A percentile compares a stretch with the other conserved stretches of the same genome.
phyloP scores from a whole-genome alignment of 2,329 filamentous ascomycete species.

The Penicillium sp. region DNA sequence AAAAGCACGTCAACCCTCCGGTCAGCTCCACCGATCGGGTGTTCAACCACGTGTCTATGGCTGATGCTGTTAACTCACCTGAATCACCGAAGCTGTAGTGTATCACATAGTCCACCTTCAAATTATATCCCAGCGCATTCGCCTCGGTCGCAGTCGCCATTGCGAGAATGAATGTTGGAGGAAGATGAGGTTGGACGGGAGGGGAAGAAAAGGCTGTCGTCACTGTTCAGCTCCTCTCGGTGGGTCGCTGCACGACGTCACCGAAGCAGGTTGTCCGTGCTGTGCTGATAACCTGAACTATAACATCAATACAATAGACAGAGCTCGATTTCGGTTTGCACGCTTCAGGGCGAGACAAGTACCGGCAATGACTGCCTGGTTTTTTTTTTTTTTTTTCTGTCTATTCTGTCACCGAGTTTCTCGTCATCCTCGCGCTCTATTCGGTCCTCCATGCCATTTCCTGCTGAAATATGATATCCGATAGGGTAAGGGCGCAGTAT shows the following conservation, averaged over 20 bases:
- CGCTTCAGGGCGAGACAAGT: too few relatives aligned
- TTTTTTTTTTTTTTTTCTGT: too few relatives aligned
- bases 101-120: conserved; percentile 87
- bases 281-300: not conserved
- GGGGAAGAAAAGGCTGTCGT: conserved; percentile 7
- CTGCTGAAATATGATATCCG: not conserved
- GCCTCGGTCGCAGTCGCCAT: conserved; percentile 34
- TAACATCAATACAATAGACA: not conserved
- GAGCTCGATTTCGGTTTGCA: too few relatives aligned
- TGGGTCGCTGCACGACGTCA: conserved; percentile 21
- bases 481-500: not conserved
- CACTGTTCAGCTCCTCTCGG: conserved; percentile 7
- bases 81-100: conserved; percentile 71
- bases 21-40: not conserved
- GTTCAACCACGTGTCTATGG: not conserved
- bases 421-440: too few relatives aligned
- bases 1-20: conserved; percentile 1
- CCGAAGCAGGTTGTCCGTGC: conserved; percentile 17
- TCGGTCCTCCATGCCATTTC: too few relatives aligned
- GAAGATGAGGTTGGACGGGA: not conserved
- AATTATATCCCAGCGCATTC: conserved; percentile 51
- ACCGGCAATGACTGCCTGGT: too few relatives aligned
- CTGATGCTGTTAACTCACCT: conserved; percentile 49
- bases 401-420: too few relatives aligned
- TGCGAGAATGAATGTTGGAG: not conserved